Evolutionary conservation across 257 asterid genomes (phyloP), one percentile per base, ranked within the genome.

Genomic region (Coffea canephora): DNA sequence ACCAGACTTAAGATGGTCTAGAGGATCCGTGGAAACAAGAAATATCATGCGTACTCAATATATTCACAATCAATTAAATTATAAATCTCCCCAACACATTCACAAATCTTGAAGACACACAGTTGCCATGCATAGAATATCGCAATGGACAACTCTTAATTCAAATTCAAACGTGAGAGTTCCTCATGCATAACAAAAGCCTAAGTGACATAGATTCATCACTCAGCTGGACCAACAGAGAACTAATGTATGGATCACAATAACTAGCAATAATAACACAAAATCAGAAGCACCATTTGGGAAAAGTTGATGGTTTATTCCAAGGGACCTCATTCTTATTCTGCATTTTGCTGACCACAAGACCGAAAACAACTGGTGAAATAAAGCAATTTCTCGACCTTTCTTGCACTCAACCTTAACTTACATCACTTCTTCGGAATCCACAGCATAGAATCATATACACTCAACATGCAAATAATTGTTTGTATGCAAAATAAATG

Each of bases 321-420:
- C 74, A 27, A 15, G 68, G 79, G 73, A 82, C 36, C 81, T 41
- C 79, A 82, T 82, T 82, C 85, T 54, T 50, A 62, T 72, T 73
- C 79, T 66, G 13, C 48, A 50, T 12, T 65, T 73, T 67, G 67
- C 85, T 45, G 54, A 16, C 80, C 85, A 73, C 74, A 77, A 41
- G 27, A 21, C 16, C 74, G 14, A 27, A 65, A 10, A 27, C 70
- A 19, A 65, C 0, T 27, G 41, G 70, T 31, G 43, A 25, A 27
- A 16, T 45, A 45, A 70, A 45, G 55, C 74, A 71, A 71, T 16
- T 48, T 71, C 16, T 12, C 43, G 54, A n/a, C 76, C 54, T 48
- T 43, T 71, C 62, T 23, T 25, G 76, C 62, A 48, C 76, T 71
- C 59, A 71, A 71, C 34, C 8, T 48, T 12, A 21, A 46, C 41